Percentiles rank a stretch among this genome's conserved stretches.
These are phyloP conservation scores for Ophiostoma sp. DNA, from an alignment of 2,329 filamentous ascomycete species.

Conservation along the genomic window DNA sequence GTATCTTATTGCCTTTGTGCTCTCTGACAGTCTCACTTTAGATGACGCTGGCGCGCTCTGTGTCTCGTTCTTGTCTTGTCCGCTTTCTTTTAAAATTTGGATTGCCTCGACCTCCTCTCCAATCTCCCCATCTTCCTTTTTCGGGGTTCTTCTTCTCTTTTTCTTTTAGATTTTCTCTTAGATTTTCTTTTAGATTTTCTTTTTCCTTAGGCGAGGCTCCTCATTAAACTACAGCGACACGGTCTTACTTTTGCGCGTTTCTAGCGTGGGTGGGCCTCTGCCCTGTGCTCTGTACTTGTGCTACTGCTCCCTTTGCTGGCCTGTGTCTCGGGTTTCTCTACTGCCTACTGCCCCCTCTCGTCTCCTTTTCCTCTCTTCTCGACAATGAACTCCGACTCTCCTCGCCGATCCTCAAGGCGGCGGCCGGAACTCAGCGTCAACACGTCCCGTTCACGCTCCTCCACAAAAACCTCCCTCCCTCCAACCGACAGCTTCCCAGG, in stretches of 20 bases:
- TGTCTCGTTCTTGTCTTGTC: constrained; percentile 11
- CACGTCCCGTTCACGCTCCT: constrained; percentile 28
- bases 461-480: constrained; percentile 11
- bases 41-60: background rate
- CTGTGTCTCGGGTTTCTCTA: background rate
- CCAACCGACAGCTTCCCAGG: constrained; percentile 6
- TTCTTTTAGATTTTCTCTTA: background rate
- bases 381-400: constrained; percentile 18
- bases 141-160: background rate
- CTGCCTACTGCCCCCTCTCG: background rate
- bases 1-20: background rate
- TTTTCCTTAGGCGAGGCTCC: constrained; percentile 17
- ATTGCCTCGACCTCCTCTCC: background rate
- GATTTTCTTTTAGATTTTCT: background rate
- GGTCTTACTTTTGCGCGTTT: constrained; percentile 15
- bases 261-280: constrained; percentile 19
- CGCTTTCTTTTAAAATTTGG: constrained; percentile 12
- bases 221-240: constrained; percentile 18
- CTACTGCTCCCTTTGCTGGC: background rate
- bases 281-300: constrained; percentile 2
- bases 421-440: constrained; percentile 38
- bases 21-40: constrained; percentile 6
- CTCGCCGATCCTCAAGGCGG: constrained; percentile 28
- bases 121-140: background rate
- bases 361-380: background rate